Percentiles rank a stretch among this genome's conserved stretches.
These are phyloP conservation scores for Endocarpon pusillum DNA, from an alignment of 495 filamentous ascomycete species.

Conservation along the genomic window DNA sequence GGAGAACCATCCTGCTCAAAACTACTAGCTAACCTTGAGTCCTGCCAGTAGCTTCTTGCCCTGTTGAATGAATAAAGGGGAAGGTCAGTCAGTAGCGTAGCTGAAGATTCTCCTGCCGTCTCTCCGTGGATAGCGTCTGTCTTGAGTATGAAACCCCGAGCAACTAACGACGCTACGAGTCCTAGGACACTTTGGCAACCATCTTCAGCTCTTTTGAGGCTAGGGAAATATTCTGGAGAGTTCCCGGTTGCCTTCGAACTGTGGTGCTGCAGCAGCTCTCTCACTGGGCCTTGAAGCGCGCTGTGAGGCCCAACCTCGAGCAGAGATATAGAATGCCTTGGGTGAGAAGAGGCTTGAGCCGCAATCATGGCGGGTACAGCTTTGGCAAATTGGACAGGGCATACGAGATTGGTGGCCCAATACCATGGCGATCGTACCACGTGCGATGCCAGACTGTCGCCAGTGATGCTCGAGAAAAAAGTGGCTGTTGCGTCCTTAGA, in stretches of 20 bases:
- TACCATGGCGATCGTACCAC: too few species aligned
- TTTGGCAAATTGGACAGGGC: slow-evolving; percentile 37
- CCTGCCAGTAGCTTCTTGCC: slow-evolving; percentile 25
- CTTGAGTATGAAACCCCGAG: too few species aligned
- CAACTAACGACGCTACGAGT: too few species aligned
- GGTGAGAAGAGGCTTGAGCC: background rate
- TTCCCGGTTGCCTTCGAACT: background rate
- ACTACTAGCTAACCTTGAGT: slow-evolving; percentile 23
- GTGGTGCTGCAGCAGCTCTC: slow-evolving; percentile 27
- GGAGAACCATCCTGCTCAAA: slow-evolving; percentile 7
- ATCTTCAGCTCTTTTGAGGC: too few species aligned
- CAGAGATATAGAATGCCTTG: slow-evolving; percentile 15
- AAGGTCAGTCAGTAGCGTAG: background rate
- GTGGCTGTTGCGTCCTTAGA: too few species aligned
- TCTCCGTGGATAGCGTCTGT: too few species aligned
- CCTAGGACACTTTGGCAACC: too few species aligned
- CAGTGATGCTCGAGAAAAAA: too few species aligned
- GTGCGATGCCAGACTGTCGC: too few species aligned
- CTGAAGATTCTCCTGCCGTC: background rate
- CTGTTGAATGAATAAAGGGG: slow-evolving; percentile 17
- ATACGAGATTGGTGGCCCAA: slow-evolving; percentile 42
- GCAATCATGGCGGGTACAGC: slow-evolving; percentile 26
- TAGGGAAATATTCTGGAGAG: too few species aligned
- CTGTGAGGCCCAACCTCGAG: slow-evolving; percentile 38
- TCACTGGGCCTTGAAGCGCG: slow-evolving; percentile 35